phyloP scores from a whole-genome alignment of 2,329 filamentous ascomycete species.

The Trichophyton rubrum region DNA sequence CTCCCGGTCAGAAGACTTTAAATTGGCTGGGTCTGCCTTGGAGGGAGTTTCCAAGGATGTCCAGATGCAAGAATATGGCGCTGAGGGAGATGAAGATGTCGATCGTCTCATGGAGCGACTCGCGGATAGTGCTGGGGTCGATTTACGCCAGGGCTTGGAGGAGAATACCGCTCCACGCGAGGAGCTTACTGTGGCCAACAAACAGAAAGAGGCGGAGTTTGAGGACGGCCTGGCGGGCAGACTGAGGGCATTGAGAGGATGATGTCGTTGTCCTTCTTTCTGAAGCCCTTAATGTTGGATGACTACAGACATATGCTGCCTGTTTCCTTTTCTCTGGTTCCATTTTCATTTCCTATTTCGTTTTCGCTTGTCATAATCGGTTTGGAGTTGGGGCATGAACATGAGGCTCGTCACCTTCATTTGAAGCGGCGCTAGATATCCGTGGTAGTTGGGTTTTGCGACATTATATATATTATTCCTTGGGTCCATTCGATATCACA shows the following conservation, averaged over 20 bases:
- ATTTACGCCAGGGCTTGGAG: conserved; percentile 30
- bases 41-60: conserved; percentile 32
- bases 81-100: conserved; percentile 30
- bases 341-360: not conserved
- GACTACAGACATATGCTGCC: not conserved
- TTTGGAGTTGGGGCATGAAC: not conserved
- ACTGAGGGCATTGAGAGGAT: conserved; percentile 30
- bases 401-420: not conserved
- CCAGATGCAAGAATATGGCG: conserved; percentile 34
- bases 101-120: conserved; percentile 34
- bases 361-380: not conserved
- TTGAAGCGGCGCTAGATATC: not conserved
- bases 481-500: no score
- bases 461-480: not conserved
- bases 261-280: conserved; percentile 8
- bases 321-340: no score
- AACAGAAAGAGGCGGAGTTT: conserved; percentile 25
- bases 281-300: not conserved
- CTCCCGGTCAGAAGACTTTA: conserved; percentile 31
- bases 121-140: conserved; percentile 33
- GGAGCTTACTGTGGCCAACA: conserved; percentile 29
- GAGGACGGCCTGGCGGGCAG: conserved; percentile 33
- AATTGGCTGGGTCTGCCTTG: conserved; percentile 31
- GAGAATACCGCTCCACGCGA: conserved; percentile 28
- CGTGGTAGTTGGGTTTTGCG: no score